Conservation (phyloP, 805 yeast genomes). For the Komagataella populi region DNA sequence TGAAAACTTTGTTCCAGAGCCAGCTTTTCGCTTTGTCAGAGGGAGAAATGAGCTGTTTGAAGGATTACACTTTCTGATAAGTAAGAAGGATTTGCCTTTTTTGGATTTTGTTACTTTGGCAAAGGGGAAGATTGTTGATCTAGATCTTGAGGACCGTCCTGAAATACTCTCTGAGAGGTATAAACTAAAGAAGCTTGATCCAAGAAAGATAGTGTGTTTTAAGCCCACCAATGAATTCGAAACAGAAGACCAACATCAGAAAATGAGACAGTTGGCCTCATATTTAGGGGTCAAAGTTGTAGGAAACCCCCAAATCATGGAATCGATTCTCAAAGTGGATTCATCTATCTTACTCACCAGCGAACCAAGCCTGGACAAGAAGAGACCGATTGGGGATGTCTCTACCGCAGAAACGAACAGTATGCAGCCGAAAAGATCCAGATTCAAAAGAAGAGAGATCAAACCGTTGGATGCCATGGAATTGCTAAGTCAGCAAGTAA, state of each 20-base stretch:
- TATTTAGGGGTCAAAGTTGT: conserved; percentile 1
- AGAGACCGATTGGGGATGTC: background rate
- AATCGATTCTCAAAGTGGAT: conserved; percentile 1
- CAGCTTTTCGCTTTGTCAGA: background rate
- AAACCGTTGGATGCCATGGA: conserved; percentile 1
- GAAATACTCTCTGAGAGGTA: background rate
- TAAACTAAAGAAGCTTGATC: conserved; percentile 1
- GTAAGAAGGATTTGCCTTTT: background rate
- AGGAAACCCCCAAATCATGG: background rate
- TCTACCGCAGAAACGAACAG: background rate
- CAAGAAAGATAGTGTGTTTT: background rate
- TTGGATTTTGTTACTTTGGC: background rate
- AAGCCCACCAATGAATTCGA: background rate
- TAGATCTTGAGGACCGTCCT: background rate
- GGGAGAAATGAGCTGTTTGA: background rate
- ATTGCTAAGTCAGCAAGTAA: background rate
- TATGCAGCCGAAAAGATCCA: background rate
- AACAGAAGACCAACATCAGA: background rate
- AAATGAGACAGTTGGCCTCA: background rate
- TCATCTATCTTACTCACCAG: background rate
- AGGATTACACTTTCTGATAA: background rate
- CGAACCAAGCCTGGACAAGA: background rate
- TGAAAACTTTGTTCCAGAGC: background rate
- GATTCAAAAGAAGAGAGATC: background rate
- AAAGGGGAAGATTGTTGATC: background rate